Percentiles rank a stretch among this genome's conserved stretches.
These are phyloP conservation scores for Ascocoryne sarcoides DNA, from an alignment of 2,329 filamentous ascomycete genomes.

Conservation along the genomic window DNA sequence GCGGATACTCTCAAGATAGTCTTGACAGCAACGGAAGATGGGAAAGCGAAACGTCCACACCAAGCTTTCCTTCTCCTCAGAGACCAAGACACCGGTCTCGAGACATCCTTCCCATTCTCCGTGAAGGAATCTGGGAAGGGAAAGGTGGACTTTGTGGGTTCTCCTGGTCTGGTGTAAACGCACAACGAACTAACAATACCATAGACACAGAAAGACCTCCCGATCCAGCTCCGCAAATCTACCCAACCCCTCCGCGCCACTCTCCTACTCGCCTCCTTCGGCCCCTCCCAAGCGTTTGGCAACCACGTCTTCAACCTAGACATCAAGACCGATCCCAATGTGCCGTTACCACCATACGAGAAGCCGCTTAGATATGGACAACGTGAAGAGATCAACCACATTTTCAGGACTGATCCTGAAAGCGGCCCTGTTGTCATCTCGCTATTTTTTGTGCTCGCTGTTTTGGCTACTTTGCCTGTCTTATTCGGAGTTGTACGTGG, in stretches of 20 bases:
- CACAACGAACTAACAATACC: constrained; percentile 14
- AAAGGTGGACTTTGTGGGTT: constrained; percentile 70
- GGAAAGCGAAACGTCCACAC: constrained; percentile 75
- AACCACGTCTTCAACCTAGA: constrained; percentile 65
- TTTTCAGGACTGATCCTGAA: constrained; percentile 71
- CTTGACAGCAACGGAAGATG: constrained; percentile 72
- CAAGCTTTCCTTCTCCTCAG: constrained; percentile 84
- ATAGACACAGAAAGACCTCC: constrained; percentile 83
- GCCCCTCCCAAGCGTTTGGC: constrained; percentile 58
- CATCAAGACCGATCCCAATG: constrained; percentile 53
- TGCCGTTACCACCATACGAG: constrained; percentile 51
- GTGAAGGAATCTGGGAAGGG: constrained; percentile 86
- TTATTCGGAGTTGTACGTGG: constrained; percentile 60
- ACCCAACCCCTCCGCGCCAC: constrained; percentile 65
- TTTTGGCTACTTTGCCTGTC: constrained; percentile 64
- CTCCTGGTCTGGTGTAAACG: background rate
- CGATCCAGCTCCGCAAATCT: constrained; percentile 66
- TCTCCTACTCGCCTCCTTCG: constrained; percentile 80
- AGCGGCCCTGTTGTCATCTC: constrained; percentile 77
- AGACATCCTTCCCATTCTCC: constrained; percentile 76
- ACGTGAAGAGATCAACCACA: constrained; percentile 79
- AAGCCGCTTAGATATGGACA: constrained; percentile 75
- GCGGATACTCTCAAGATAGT: constrained; percentile 72
- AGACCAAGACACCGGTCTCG: constrained; percentile 66
- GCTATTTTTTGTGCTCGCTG: constrained; percentile 63